Evolutionary conservation across 495 filamentous ascomycete genomes (phyloP).

Genomic region (Penicillium atrosanguineum): DNA sequence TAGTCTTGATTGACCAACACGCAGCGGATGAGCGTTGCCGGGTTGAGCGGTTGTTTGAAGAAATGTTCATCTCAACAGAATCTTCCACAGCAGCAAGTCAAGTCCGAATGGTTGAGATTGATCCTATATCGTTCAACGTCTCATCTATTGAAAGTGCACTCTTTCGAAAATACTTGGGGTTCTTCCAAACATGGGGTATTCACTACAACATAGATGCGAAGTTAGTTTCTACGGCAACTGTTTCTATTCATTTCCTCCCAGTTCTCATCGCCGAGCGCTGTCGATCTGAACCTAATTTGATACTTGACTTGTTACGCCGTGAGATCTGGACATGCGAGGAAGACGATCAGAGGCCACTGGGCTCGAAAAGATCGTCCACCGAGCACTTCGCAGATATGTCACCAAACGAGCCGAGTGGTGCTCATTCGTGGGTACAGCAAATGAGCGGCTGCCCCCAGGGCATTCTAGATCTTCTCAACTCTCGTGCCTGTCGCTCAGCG

Average conservation of each 20-base stretch:
- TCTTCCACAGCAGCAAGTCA: background rate
- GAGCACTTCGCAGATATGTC: background rate
- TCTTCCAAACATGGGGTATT: conserved; percentile 74
- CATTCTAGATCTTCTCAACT: conserved; percentile 86
- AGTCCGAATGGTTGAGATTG: conserved; percentile 36
- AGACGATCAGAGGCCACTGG: conserved; percentile 13
- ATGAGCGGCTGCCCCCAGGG: conserved; percentile 69
- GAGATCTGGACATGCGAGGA: conserved; percentile 64
- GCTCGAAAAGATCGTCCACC: background rate
- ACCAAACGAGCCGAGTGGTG: background rate
- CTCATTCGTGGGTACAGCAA: conserved; percentile 51
- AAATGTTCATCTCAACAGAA: conserved; percentile 29
- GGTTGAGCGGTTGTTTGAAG: conserved; percentile 66
- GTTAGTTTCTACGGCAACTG: conserved; percentile 6
- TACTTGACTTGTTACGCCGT: conserved; percentile 69
- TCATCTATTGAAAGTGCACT: conserved; percentile 54
- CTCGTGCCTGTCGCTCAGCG: conserved; percentile 82
- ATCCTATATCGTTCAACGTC: conserved; percentile 61
- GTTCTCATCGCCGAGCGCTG: conserved; percentile 72
- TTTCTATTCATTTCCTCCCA: conserved; percentile 62
- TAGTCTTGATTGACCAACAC: conserved; percentile 90
- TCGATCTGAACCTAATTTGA: conserved; percentile 62
- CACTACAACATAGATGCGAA: conserved; percentile 44
- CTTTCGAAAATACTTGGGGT: conserved; percentile 49
- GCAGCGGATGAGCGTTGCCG: conserved; percentile 88